Evolutionary conservation across 208 protist species (phyloP).

Genomic region (Leishmania gerbilli): DNA sequence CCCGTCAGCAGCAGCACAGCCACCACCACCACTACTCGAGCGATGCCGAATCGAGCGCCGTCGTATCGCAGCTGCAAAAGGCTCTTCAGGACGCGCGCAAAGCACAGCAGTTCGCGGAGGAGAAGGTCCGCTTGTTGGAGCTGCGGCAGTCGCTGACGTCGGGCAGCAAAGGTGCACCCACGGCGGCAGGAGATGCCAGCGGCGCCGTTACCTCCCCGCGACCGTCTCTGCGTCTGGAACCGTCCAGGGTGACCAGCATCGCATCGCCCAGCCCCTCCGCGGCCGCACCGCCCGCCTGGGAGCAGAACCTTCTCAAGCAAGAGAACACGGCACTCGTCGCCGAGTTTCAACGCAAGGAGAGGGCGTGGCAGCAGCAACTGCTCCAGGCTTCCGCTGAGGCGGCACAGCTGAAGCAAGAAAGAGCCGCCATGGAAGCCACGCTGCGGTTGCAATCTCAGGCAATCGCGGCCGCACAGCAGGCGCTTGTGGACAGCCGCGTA

Average conservation of each 20-base stretch:
- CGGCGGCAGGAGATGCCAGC: not conserved
- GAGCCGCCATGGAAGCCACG: slow-evolving; percentile 34
- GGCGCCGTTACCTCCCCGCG: slow-evolving; percentile 23
- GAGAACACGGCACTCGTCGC: slow-evolving; percentile 47
- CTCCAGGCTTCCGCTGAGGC: slow-evolving; percentile 28
- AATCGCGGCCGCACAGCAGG: slow-evolving; percentile 44
- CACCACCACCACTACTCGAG: not conserved
- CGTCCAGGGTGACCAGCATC: not conserved
- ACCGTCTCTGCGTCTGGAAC: slow-evolving; percentile 24
- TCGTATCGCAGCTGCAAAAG: slow-evolving; percentile 20
- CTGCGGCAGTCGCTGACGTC: slow-evolving; percentile 23
- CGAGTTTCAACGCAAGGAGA: slow-evolving; percentile 57
- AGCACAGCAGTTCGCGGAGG: slow-evolving; percentile 34
- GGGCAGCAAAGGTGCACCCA: not conserved
- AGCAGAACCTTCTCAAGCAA: slow-evolving; percentile 42
- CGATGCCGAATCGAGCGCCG: not conserved
- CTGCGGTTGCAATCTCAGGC: slow-evolving; percentile 46
- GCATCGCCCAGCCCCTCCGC: not conserved
- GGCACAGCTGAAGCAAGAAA: slow-evolving; percentile 16
- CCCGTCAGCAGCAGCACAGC: slow-evolving; percentile 24
- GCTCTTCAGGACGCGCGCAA: slow-evolving; percentile 25
- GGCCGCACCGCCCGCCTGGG: slow-evolving; percentile 7
- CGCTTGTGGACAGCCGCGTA: slow-evolving; percentile 35
- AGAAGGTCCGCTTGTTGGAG: slow-evolving; percentile 35
- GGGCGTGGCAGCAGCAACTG: slow-evolving; percentile 52